These are phyloP conservation scores for Saccharata proteae DNA, from an alignment of 2,329 filamentous ascomycete species.

Conservation along the genomic window DNA sequence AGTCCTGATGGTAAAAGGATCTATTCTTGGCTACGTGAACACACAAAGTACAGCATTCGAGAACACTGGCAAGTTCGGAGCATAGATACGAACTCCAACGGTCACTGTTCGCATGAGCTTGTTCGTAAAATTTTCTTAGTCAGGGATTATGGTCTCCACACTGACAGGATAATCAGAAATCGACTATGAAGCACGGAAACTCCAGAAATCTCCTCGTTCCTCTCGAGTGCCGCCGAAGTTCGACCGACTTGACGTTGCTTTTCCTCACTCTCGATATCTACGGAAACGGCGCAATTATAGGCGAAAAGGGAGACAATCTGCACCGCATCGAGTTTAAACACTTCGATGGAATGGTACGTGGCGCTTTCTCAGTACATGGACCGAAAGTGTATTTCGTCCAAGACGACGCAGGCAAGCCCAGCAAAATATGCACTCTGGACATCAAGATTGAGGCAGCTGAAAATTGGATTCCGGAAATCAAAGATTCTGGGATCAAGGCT, in stretches of 20 bases:
- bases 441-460: too few relatives aligned
- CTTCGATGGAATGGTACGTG: not conserved
- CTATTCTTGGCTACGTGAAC: not conserved
- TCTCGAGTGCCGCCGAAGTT: not conserved
- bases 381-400: not conserved
- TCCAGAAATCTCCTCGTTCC: conserved; percentile 1
- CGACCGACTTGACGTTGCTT: not conserved
- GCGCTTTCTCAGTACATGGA: conserved; percentile 1
- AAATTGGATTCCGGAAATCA: too few relatives aligned
- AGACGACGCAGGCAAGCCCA: not conserved
- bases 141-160: not conserved
- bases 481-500: too few relatives aligned
- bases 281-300: not conserved
- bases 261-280: conserved; percentile 3
- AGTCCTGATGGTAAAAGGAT: conserved; percentile 3
- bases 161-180: not conserved
- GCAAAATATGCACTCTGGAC: too few relatives aligned
- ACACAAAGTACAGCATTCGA: not conserved
- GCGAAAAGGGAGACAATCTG: not conserved
- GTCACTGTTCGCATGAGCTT: not conserved
- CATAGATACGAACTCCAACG: not conserved
- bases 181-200: not conserved
- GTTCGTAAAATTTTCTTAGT: not conserved
- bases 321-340: not conserved
- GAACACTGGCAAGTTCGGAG: conserved; percentile 2